Evolutionary conservation across 164 flowering plant species (phyloP).

Genomic region (Vitis riparia): DNA sequence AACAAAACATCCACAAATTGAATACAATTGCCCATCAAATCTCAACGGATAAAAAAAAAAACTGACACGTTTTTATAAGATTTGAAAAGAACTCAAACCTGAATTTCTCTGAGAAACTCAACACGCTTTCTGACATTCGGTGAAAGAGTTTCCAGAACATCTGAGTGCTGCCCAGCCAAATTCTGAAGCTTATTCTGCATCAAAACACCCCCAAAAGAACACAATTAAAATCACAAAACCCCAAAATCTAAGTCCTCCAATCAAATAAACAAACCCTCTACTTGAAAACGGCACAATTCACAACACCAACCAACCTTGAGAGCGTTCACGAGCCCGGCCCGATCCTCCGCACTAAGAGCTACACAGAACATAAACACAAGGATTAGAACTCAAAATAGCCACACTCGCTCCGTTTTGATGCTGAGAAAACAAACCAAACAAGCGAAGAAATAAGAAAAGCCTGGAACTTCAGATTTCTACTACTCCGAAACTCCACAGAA

Average conservation of each 20-base stretch:
- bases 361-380: too few relatives aligned
- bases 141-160: conserved; percentile 53
- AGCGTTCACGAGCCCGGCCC: conserved; percentile 57
- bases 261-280: too few relatives aligned
- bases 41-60: too few relatives aligned
- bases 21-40: too few relatives aligned
- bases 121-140: conserved; percentile 70
- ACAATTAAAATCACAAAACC: not conserved
- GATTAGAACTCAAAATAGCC: too few relatives aligned
- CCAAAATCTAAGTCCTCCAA: not conserved
- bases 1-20: too few relatives aligned
- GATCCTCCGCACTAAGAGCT: conserved; percentile 61
- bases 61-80: too few relatives aligned
- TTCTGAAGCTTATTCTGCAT: conserved; percentile 65
- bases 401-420: too few relatives aligned
- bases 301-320: conserved; percentile 47
- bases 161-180: conserved; percentile 60
- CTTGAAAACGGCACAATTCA: not conserved
- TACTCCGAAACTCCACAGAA: not conserved
- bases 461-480: too few relatives aligned
- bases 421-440: too few relatives aligned
- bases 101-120: conserved; percentile 66
- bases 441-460: too few relatives aligned
- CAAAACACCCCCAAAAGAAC: not conserved
- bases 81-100: conserved; percentile 33